Conservation (phyloP, 768 basidiomycete species). For the Leucogyrophana mollusca region DNA sequence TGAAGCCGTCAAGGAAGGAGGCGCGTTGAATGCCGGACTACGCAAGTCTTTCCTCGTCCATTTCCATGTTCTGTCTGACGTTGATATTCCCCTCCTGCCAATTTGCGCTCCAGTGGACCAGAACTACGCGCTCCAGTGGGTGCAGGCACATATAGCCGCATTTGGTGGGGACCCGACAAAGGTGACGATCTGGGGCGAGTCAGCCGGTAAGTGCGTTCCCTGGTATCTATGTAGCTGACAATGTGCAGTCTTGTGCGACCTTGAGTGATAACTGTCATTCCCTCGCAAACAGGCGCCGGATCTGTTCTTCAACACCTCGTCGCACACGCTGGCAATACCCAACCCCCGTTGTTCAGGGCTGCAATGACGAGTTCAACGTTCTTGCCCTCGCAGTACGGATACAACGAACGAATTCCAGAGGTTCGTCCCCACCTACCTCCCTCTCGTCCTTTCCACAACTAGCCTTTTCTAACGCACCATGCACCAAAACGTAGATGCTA, state of each 20-base stretch:
- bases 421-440: conserved; percentile 15
- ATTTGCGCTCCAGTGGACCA: conserved; percentile 34
- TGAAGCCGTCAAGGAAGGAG: conserved; percentile 37
- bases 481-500: conserved; percentile 20
- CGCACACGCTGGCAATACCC: conserved; percentile 44
- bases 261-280: neutral
- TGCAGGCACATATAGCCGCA: conserved; percentile 29
- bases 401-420: conserved; percentile 40
- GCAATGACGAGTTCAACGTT: conserved; percentile 46
- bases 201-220: conserved; percentile 14
- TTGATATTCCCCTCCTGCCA: neutral
- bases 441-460: neutral
- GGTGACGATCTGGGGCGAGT: conserved; percentile 36
- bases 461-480: too few species aligned
- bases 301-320: conserved; percentile 50
- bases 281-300: conserved; percentile 36
- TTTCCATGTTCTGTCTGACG: neutral
- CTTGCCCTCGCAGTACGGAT: conserved; percentile 45
- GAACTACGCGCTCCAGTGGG: conserved; percentile 33
- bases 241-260: neutral
- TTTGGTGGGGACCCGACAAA: conserved; percentile 31
- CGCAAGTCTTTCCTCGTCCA: conserved; percentile 27
- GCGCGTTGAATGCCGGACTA: conserved; percentile 51
- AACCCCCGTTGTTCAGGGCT: conserved; percentile 41
- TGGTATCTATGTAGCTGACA: neutral